Conservation (phyloP, 1,284 basidiomycete species). For the Fomitopsis betulina region DNA sequence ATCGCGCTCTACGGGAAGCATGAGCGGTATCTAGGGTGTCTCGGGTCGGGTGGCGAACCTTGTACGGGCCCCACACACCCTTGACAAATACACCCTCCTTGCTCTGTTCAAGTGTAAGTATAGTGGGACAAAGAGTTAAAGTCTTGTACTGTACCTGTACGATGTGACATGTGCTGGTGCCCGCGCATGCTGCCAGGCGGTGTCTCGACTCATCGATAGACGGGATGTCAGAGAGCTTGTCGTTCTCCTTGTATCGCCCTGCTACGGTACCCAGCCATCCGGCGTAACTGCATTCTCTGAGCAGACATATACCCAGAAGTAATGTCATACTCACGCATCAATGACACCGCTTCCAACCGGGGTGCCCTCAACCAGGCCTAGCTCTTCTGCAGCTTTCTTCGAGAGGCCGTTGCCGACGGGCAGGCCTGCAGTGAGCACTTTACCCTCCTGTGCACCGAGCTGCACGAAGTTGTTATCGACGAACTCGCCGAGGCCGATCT, state of each 20-base stretch:
- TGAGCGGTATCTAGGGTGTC: not conserved
- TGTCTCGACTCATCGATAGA: conserved; percentile 73
- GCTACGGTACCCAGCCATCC: conserved; percentile 99
- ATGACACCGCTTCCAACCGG: conserved; percentile 94
- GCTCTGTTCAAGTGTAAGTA: conserved; percentile 47
- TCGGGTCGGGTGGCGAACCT: conserved; percentile 34
- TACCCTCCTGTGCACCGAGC: conserved; percentile 65
- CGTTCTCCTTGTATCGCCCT: conserved; percentile 63
- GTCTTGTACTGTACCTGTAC: conserved; percentile 54
- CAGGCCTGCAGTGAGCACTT: conserved; percentile 86
- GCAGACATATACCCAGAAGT: not conserved
- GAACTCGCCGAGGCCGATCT: conserved; percentile 76
- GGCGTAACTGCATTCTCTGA: conserved; percentile 62
- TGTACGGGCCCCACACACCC: conserved; percentile 97
- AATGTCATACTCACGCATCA: conserved; percentile 68
- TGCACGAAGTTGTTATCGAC: conserved; percentile 68
- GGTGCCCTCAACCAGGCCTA: conserved; percentile 86
- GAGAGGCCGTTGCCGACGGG: conserved; percentile 87
- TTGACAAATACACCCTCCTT: conserved; percentile 82
- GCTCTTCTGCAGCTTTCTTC: conserved; percentile 74
- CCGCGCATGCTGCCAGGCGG: conserved; percentile 89
- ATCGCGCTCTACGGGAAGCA: conserved; percentile 59
- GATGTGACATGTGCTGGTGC: conserved; percentile 95
- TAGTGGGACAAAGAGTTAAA: not conserved
- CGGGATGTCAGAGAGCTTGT: conserved; percentile 47